A percentile compares a stretch with the other conserved stretches of the same genome.
phyloP scores from a whole-genome alignment of 768 basidiomycete species.

The Russula earlei region DNA sequence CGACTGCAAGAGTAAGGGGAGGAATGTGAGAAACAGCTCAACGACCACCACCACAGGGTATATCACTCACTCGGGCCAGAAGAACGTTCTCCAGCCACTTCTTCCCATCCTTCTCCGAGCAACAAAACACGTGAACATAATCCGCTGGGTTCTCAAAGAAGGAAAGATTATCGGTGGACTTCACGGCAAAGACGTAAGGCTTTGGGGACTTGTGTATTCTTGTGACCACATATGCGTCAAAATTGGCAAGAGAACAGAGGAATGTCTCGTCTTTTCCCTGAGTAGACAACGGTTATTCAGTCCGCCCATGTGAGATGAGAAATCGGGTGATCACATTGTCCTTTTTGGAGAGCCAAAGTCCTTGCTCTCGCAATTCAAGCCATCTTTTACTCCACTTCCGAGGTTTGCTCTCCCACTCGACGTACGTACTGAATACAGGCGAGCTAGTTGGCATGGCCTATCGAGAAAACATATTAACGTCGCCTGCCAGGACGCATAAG shows the following conservation, averaged over 20 bases:
- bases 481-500: neutral
- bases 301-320: neutral
- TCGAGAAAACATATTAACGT: slow-evolving; percentile 24
- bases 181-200: slow-evolving; percentile 75
- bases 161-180: slow-evolving; percentile 78
- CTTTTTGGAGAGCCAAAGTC: slow-evolving; percentile 80
- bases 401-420: slow-evolving; percentile 84
- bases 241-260: slow-evolving; percentile 80
- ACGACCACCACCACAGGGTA: neutral
- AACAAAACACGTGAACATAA: slow-evolving; percentile 81
- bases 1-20: slow-evolving; percentile 38
- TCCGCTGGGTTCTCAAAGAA: slow-evolving; percentile 84
- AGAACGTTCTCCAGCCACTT: slow-evolving; percentile 75
- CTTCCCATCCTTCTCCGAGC: slow-evolving; percentile 61
- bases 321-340: slow-evolving; percentile 52
- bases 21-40: neutral
- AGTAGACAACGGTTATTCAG: slow-evolving; percentile 10
- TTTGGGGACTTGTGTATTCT: slow-evolving; percentile 76
- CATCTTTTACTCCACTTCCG: slow-evolving; percentile 95
- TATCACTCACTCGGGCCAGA: slow-evolving; percentile 62
- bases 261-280: slow-evolving; percentile 82
- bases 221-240: slow-evolving; percentile 78
- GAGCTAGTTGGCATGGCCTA: slow-evolving; percentile 43
- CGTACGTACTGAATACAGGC: slow-evolving; percentile 45
- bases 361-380: slow-evolving; percentile 79